Base-by-base conservation (phyloP, 179 eudicot species). In the Beta lomatogona region DNA sequence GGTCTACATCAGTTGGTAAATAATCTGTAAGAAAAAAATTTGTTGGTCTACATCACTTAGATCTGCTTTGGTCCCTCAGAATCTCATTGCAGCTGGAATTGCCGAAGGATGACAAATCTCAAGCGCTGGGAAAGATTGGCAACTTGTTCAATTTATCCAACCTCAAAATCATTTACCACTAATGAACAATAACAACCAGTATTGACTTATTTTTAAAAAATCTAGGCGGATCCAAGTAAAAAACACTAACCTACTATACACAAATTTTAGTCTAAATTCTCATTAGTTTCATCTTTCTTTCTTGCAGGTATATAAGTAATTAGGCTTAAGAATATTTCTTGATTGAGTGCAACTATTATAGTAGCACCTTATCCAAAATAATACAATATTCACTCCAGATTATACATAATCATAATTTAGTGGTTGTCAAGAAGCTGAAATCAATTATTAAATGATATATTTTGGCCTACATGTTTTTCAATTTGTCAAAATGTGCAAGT, bases 81-180 rank as follows among this genome's bases (percentile, higher is more conserved):
- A 71, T 52, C 75, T 50, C 75, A 71, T 68, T 68, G 72, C 72
- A 68, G 72, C 72, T 68, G 72, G 25, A 41, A 18, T 68, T 41
- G 72, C 22, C 11, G 21, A 68, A 41, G 41, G 52, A 15, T 68
- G 52, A 19, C 1, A 36, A 4, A 16, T 15, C 46, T 66, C 45
- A 7, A 66, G 9, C 7, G 19, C 19, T 59, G 22, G 64, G 50
- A 1, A 4, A 4, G 50, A 46, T 46, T 46, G 14, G 2, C n/a
- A 13, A 13, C 60, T 13, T 57, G 19, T 57, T 57, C 4, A 13
- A 13, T 57, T 15, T 25, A 25, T 25, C 1, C 28, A 25, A 25
- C 28, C 28, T 25, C 28, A 25, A 25, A 25, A 25, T 25, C 28
- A 25, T 25, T 25, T 25, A 53, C 57, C 63, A 59, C 25, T 7